Base-by-base conservation (phyloP, 2,329 filamentous ascomycete genomes). In the Diatrype stigma region DNA sequence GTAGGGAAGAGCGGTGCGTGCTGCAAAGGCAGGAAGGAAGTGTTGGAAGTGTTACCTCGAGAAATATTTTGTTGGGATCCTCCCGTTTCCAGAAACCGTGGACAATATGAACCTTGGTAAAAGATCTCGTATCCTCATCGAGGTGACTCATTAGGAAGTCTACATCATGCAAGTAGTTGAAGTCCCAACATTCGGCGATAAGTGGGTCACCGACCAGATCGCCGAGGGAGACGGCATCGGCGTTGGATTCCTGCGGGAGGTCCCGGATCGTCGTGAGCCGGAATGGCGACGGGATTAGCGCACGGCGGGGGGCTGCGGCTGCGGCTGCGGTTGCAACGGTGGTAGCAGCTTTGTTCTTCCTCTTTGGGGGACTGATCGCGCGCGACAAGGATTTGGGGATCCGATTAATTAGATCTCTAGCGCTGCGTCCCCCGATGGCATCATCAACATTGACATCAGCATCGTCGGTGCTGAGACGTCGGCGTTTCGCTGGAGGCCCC, bases 141-240 rank as follows among this genome's bases (percentile, higher is more conserved):
- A 85, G 77, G 4, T 79, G 74, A 22, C 66, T 60, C 71, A 83
- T 73, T 21, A 84, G 60, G 53, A 82, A 85, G 40, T 73, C 67
- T 12, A 85, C 66, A 56, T 87, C 79, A 55, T 87, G 80, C 2
- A 87, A 63, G 49, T 73, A 88, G 61, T 89, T 88, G 67, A 89
- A 89, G 49, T 85, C 77, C 85, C 85, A 89, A 56, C 80, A 82
- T 62, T 87, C 82, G 37, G 79, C 78, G 49, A 94, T 89, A 55
- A 90, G 73, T 0, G 88, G 87, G 63, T 91, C 84, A 0, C 87
- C 82, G 1, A 95, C 75, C 6, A 95, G 76, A 51, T 90, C 86
- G 4, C 72, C 70, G 10, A 94, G 72, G 1, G 75, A 77, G 32
- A 93, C 68, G 0, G 88, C 76, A 64, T 87, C 87, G 22, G 74